These are phyloP conservation scores for Pichia sp. DNA, from an alignment of 1,139 yeast species.

Conservation along the genomic window DNA sequence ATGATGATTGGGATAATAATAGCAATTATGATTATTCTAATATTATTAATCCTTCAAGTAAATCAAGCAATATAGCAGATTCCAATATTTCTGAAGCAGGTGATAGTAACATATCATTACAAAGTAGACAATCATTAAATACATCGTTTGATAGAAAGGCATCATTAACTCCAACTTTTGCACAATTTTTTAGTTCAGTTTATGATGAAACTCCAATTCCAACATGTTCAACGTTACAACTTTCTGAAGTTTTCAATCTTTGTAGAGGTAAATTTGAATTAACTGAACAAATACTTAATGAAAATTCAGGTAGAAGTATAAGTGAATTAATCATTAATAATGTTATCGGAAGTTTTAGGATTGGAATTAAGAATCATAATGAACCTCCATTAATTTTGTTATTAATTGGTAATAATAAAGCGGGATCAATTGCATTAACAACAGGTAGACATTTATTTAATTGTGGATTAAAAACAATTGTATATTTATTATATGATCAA, in stretches of 20 bases:
- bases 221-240: conserved; percentile 72
- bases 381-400: conserved; percentile 72
- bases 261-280: conserved; percentile 50
- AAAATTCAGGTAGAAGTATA: conserved; percentile 66
- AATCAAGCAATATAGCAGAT: background rate
- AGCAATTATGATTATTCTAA: conserved; percentile 7
- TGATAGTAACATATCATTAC: background rate
- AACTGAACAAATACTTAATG: conserved; percentile 47
- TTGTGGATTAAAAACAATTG: conserved; percentile 65
- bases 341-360: conserved; percentile 51
- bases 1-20: conserved; percentile 51
- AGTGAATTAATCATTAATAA: conserved; percentile 53
- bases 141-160: conserved; percentile 9
- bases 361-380: conserved; percentile 53
- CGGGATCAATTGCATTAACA: conserved; percentile 73
- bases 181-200: conserved; percentile 6
- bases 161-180: conserved; percentile 9
- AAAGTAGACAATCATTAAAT: conserved; percentile 8
- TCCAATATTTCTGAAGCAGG: conserved; percentile 5
- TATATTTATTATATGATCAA: conserved; percentile 40
- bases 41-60: background rate
- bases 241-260: conserved; percentile 69
- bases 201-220: conserved; percentile 36
- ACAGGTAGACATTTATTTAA: conserved; percentile 76
- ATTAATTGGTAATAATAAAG: conserved; percentile 64